Evolutionary conservation across 441 rosid genomes (phyloP), one percentile per base, ranked within the genome.

Genomic region (Aleurites moluccanus): DNA sequence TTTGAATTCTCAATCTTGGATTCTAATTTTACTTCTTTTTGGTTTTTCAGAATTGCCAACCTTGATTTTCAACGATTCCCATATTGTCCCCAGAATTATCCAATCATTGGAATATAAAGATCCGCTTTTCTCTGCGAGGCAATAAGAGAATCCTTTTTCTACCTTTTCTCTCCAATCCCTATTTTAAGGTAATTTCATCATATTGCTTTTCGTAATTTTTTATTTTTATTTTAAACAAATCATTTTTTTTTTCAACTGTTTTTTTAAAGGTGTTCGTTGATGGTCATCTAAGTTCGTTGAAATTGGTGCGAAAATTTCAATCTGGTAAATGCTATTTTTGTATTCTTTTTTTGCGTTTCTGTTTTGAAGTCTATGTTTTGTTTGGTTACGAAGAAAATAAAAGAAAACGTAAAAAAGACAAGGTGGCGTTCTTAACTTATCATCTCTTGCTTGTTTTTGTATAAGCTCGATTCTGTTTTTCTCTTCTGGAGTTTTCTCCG

Each of bases 281-380:
- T 71, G 80, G 38, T 77, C 75, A 71, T 77, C 75, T 77, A 77
- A 65, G 53, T 69, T 35, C 3, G 50, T 38, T 25, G 21, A 5
- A 21, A 25, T n/a, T 27, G 23, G 18, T 6, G 27, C 28, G 3
- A 20, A 47, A 55, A 52, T 63, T 64, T 71, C 64, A n/a, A 44
- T 65, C 75, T 65, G 72, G 80, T 71, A 38, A 64, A 77, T 56
- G 28, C 21, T 38, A 9, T 14, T 38, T 27, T 15, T 21, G 1
- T 20, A 20, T 27, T 66, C 1, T 1, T 30, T 38, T 38, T 56
- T 61, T 38, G 40, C 40, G 9, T 7, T 49, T 18, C n/a, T 10
- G 3, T 27, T 47, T 28, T 25, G 8, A 47, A 15, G 67, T 27
- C n/a, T 33, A 23, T 33, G 44, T 11, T 63, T 16, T 40, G 64